A percentile compares a stretch with the other conserved stretches of the same genome.
These are phyloP conservation scores for Bolboschoenus planiculmis DNA, from an alignment of 176 grass and related monocot species.

Conservation along the genomic window DNA sequence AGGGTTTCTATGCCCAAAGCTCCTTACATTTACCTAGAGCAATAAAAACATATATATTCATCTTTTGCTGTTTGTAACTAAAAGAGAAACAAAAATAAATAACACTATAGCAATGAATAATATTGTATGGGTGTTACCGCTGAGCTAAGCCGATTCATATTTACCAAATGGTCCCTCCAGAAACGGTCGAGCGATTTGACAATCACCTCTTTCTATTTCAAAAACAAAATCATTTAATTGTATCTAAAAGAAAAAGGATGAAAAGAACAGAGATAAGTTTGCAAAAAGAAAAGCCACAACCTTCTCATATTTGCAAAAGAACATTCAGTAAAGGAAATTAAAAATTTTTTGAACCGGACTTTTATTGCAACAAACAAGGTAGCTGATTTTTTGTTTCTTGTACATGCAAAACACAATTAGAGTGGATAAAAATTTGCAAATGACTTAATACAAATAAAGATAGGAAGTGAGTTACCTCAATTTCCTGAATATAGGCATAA, in stretches of 20 bases:
- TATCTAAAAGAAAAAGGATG: neutral
- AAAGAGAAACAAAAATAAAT: neutral
- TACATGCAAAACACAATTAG: neutral
- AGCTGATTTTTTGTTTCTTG: neutral
- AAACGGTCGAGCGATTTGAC: slow-evolving; percentile 77
- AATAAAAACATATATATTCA: neutral
- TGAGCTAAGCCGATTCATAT: slow-evolving; percentile 98
- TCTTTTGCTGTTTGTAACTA: neutral
- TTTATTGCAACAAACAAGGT: neutral
- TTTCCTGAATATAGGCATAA: slow-evolving; percentile 60
- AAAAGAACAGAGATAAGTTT: neutral
- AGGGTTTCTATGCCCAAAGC: slow-evolving; percentile 92
- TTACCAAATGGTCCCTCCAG: slow-evolving; percentile 96
- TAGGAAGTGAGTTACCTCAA: slow-evolving; percentile 46
- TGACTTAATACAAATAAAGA: neutral
- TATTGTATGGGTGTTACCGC: slow-evolving; percentile 41
- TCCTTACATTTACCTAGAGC: slow-evolving; percentile 80
- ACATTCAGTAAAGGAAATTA: neutral
- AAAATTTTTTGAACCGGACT: neutral
- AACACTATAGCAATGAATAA: neutral
- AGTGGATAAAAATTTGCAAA: neutral
- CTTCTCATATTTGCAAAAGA: neutral
- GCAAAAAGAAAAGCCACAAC: neutral
- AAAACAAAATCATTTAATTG: slow-evolving; percentile 12
- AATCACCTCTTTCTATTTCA: slow-evolving; percentile 67